Percentiles rank a stretch among this genome's conserved stretches.
phyloP scores from a whole-genome alignment of 2,329 filamentous ascomycete genomes.

The Fusarium lateritium region DNA sequence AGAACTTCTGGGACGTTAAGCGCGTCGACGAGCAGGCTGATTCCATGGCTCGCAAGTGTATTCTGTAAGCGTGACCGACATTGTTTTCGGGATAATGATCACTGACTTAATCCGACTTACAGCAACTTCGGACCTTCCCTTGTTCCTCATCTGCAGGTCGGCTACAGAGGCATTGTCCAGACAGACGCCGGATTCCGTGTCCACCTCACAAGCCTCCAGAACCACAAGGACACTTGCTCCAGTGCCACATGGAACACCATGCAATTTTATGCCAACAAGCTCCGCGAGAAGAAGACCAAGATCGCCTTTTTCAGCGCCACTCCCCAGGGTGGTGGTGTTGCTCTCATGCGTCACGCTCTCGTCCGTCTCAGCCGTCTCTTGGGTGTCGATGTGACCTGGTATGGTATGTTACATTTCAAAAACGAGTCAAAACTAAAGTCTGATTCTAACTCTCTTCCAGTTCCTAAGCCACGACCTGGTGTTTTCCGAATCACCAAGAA shows the following conservation, averaged over 20 bases:
- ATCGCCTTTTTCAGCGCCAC: conserved; percentile 86
- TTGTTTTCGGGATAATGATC: not conserved
- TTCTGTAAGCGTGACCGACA: conserved; percentile 67
- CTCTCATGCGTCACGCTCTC: conserved; percentile 84
- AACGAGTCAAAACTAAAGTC: not conserved
- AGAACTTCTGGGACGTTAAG: conserved; percentile 66
- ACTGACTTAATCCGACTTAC: conserved; percentile 2
- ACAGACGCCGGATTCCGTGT: conserved; percentile 78
- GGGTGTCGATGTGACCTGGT: conserved; percentile 82
- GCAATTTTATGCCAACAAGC: conserved; percentile 72
- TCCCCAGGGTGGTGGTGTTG: conserved; percentile 86
- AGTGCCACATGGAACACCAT: conserved; percentile 76
- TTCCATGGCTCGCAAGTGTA: conserved; percentile 83
- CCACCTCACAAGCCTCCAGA: conserved; percentile 67
- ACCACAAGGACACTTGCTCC: conserved; percentile 74
- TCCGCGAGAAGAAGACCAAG: conserved; percentile 75
- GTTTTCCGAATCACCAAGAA: conserved; percentile 90
- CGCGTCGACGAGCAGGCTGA: conserved; percentile 86
- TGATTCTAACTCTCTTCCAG: conserved; percentile 53
- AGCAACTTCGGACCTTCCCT: conserved; percentile 81
- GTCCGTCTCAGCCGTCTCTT: conserved; percentile 78
- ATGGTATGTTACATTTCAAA: conserved; percentile 59
- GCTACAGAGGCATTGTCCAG: conserved; percentile 77
- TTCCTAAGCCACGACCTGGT: conserved; percentile 83
- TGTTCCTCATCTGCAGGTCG: conserved; percentile 77